phyloP scores from a whole-genome alignment of 345 rosid genomes.

The Chamaenerion angustifolium region DNA sequence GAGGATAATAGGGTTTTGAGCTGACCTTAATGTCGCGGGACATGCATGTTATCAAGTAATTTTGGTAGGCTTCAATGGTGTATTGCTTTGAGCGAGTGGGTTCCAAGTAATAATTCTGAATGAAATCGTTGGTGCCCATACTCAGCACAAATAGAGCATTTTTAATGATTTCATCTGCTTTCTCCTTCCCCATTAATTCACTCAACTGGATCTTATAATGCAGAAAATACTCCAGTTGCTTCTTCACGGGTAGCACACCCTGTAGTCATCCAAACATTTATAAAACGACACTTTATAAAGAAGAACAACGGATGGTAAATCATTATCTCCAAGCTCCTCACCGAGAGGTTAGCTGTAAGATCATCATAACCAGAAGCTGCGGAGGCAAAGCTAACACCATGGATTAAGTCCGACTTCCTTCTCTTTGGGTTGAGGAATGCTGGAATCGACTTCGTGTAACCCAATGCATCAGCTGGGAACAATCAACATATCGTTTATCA shows the following conservation, averaged over 20 bases:
- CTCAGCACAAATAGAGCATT: slow-evolving; percentile 42
- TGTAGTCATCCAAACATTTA: slow-evolving; percentile 8
- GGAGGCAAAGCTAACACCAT: slow-evolving; percentile 84
- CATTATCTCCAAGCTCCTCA: slow-evolving; percentile 19
- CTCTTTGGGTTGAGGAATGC: slow-evolving; percentile 54
- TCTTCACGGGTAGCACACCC: slow-evolving; percentile 48
- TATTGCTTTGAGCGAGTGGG: slow-evolving; percentile 44
- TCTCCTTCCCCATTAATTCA: slow-evolving; percentile 32
- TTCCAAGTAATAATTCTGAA: slow-evolving; percentile 65
- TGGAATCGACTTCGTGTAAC: slow-evolving; percentile 39
- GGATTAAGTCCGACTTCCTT: slow-evolving; percentile 31
- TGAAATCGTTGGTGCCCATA: slow-evolving; percentile 82
- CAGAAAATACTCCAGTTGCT: slow-evolving; percentile 44
- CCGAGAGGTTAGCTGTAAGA: slow-evolving; percentile 70
- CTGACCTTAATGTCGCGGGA: slow-evolving; percentile 40
- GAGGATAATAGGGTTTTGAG: too few species aligned
- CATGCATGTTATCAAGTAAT: slow-evolving; percentile 42
- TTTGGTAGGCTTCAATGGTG: slow-evolving; percentile 35
- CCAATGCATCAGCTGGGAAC: slow-evolving; percentile 49
- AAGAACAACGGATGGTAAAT: too few species aligned
- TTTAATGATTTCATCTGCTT: slow-evolving; percentile 31
- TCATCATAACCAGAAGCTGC: slow-evolving; percentile 90
- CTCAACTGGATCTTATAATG: slow-evolving; percentile 60
- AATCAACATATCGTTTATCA: not conserved
- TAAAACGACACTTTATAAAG: too few species aligned